Evolutionary conservation across 2,329 filamentous ascomycete species (phyloP).

Genomic region (Juglanconis sp.): DNA sequence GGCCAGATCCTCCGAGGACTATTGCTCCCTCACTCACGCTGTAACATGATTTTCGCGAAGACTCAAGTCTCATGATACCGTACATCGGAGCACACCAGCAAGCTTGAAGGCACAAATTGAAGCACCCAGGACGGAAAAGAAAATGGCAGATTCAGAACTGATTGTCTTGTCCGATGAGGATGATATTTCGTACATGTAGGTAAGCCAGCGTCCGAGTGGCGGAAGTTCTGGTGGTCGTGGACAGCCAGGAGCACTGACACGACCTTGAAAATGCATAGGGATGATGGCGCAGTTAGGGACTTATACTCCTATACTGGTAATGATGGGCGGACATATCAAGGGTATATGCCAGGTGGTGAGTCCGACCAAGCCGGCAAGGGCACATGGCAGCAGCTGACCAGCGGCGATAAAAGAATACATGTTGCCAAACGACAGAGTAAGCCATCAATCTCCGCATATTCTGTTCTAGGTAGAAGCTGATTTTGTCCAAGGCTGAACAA

Average conservation of each 20-base stretch:
- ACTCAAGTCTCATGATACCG: too few relatives aligned
- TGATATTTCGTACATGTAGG: background rate
- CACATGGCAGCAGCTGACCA: background rate
- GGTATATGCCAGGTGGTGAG: conserved; percentile 2
- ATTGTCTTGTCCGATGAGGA: background rate
- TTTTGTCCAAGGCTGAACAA: background rate
- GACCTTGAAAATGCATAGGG: background rate
- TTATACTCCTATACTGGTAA: background rate
- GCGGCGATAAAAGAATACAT: background rate
- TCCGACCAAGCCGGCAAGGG: background rate
- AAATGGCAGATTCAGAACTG: background rate
- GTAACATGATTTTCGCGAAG: too few relatives aligned
- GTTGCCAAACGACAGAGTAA: background rate
- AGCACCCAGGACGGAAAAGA: background rate
- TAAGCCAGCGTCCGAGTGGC: background rate
- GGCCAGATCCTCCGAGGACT: too few relatives aligned
- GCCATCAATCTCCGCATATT: background rate
- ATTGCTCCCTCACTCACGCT: too few relatives aligned
- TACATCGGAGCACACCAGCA: too few relatives aligned
- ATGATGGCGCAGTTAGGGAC: background rate
- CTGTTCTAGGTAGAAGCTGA: background rate
- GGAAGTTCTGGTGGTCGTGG: background rate
- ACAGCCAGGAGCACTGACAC: too few relatives aligned
- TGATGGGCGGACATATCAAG: conserved; percentile 1
- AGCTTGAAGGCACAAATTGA: background rate